Evolutionary conservation across 306 rosid genomes (phyloP), one percentile per base, ranked within the genome.

Genomic region (Pyrus bretschneideri): DNA sequence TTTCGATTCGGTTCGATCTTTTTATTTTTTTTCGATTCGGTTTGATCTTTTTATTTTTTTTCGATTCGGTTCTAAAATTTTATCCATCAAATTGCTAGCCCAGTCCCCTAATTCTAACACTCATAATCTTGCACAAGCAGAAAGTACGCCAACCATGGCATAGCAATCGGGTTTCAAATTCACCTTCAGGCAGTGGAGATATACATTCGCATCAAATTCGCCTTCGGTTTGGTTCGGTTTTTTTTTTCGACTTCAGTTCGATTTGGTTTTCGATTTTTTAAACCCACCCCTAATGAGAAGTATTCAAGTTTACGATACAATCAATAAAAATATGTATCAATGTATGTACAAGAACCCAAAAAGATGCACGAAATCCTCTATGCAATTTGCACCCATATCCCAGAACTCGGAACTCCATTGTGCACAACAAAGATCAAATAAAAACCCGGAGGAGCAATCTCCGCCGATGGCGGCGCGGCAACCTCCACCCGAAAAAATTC

Each of bases 101-200:
- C n/a, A n/a, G n/a, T n/a, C n/a, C n/a, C n/a, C n/a, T n/a, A n/a
- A n/a, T n/a, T n/a, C n/a, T n/a, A n/a, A n/a, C n/a, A n/a, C n/a
- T n/a, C n/a, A n/a, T n/a, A n/a, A n/a, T n/a, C 86, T 80, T 11
- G 92, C 87, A 72, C 96, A 89, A 3, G 93, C 89, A 22, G 91
- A 91, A 42, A 91, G 89, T 75, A 84, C 78, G 11, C 96, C 91
- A 45, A 92, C 97, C 89, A 89, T 84, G 61, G 88, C 82, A 81
- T 75, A 87, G 57, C 93, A 84, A 81, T 89, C 93, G 0, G 89
- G 93, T 74, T 66, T 89, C 73, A 90, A 63, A 75, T 74, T 80
- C 57, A 82, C 88, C 51, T 72, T 81, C 78, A 25, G 27, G 27
- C 27, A 25, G 27, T 25, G 27, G 27, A 25, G 27, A 25, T 25